Evolutionary conservation across 192 early-diverging fungal species (phyloP).

Genomic region (Funneliformis mosseae): DNA sequence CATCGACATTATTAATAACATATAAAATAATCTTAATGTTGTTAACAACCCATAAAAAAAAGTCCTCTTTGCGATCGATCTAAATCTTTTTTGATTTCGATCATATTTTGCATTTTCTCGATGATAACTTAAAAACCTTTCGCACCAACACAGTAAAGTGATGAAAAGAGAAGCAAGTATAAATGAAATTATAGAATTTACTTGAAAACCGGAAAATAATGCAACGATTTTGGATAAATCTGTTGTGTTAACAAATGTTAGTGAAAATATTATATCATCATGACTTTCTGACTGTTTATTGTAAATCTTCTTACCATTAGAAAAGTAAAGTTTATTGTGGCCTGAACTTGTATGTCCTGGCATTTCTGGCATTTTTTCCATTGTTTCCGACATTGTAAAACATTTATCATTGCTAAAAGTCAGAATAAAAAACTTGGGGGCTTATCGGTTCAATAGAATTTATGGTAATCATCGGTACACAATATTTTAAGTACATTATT

Average conservation of each 20-base stretch:
- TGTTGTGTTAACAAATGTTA: neutral
- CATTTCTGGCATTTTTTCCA: neutral
- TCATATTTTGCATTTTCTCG: neutral
- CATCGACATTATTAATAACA: conserved; percentile 22
- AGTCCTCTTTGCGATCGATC: neutral
- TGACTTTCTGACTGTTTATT: neutral
- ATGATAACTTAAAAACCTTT: conserved; percentile 7
- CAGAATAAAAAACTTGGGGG: too few species aligned
- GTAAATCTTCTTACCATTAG: neutral
- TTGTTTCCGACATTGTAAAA: neutral
- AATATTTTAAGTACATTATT: too few species aligned
- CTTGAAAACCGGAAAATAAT: neutral
- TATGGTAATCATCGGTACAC: too few species aligned
- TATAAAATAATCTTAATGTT: conserved; percentile 12
- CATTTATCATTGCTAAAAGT: neutral
- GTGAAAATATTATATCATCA: neutral
- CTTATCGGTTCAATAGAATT: too few species aligned
- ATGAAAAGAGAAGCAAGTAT: neutral
- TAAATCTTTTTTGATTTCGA: neutral
- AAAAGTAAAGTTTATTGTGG: neutral
- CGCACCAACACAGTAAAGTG: conserved; percentile 1
- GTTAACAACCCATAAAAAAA: neutral
- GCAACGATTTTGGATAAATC: neutral
- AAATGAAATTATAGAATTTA: neutral
- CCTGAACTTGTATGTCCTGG: neutral